Base-by-base conservation (phyloP, 495 filamentous ascomycete genomes). In the Trichoderma parareesei region DNA sequence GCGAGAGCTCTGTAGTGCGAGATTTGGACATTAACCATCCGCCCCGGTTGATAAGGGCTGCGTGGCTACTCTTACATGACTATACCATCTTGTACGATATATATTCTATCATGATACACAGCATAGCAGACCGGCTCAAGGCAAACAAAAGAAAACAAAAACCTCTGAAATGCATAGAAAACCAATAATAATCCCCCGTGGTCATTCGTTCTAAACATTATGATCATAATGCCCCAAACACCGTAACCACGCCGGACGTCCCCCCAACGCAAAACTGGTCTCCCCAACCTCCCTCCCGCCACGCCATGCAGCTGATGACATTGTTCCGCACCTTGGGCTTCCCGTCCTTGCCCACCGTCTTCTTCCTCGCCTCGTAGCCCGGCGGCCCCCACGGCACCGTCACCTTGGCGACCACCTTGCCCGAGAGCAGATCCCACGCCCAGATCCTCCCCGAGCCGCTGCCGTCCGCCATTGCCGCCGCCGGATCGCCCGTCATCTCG, bases 371-470 rank as follows among this genome's bases (percentile, higher is more conserved):
- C 63, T 74, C 77, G 40, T 72, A 78, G 76, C 82, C 88, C 7
- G 76, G 84, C 71, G 81, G 87, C 75, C 85, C 67, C 78, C 81
- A 76, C 73, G 83, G 85, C 71, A 83, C 86, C 46, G 79, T 72
- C 55, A 92, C 69, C 63, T 78, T 83, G 35, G 85, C 81, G 62
- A 88, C 78, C 46, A 88, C 70, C 63, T 86, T 84, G 2, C 92
- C 93, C 46, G 80, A 88, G 61, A 97, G 69, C n/a, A 96, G 72
- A 82, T 97, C 93, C 91, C 93, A 98, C 13, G 87, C 90, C 81
- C 89, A 91, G 18, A 96, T 81, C 68, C 85, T 82, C 9, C 87
- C 88, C 64, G 86, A 79, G 2, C 70, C 66, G 4, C 73, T 71
- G 37, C 72, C 71, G 7, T 46, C 68, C 37, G 67, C 69, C 46